Evolutionary conservation across 78 protist species (phyloP).

Genomic region (Planoprotostelium fungivorum): DNA sequence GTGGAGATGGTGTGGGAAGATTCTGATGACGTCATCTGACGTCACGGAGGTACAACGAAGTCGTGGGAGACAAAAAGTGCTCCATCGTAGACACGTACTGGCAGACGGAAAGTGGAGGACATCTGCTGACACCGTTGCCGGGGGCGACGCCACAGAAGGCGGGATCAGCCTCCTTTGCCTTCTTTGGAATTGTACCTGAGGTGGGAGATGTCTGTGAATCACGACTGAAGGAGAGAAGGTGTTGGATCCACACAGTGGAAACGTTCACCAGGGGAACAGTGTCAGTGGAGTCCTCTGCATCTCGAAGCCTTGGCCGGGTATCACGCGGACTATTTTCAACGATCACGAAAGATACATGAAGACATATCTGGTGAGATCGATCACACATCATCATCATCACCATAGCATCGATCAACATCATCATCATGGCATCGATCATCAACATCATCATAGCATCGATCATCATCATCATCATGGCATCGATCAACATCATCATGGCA

Average conservation of each 20-base stretch:
- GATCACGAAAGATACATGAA: conserved; percentile 70
- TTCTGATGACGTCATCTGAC: conserved; percentile 2
- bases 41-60: conserved; percentile 66
- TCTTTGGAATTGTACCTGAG: conserved; percentile 88
- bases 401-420: too few relatives aligned
- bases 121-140: conserved; percentile 90
- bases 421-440: too few relatives aligned
- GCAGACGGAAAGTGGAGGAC: conserved; percentile 98
- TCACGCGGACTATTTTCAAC: conserved; percentile 77
- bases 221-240: background rate
- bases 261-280: conserved; percentile 5
- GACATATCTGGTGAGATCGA: conserved; percentile 49
- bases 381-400: too few relatives aligned
- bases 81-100: conserved; percentile 96
- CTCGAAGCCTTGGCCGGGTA: conserved; percentile 84
- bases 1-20: conserved; percentile 82
- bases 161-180: conserved; percentile 88
- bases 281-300: conserved; percentile 62
- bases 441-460: too few relatives aligned
- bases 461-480: too few relatives aligned
- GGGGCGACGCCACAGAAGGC: conserved; percentile 88
- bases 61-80: conserved; percentile 81
- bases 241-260: conserved; percentile 65
- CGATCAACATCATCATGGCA: too few relatives aligned
- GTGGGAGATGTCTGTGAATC: conserved; percentile 11